Conservation (phyloP, 805 yeast species). For the Candida xyloterini region DNA sequence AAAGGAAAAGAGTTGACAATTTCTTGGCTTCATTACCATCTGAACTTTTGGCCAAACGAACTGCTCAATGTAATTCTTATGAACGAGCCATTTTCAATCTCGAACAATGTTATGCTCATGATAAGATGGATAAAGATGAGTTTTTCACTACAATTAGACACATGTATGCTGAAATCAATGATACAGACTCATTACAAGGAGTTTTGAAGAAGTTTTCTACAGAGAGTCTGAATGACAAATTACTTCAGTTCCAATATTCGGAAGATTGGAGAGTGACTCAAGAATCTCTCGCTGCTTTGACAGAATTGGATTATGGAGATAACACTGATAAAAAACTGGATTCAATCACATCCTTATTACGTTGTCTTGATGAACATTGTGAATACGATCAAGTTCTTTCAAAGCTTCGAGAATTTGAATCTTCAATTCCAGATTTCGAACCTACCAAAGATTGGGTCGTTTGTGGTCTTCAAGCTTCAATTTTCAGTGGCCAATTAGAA, state of each 20-base stretch:
- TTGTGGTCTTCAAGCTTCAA: conserved; percentile 73
- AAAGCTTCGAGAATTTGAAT: conserved; percentile 40
- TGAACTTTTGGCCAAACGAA: conserved; percentile 67
- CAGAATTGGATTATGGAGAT: conserved; percentile 35
- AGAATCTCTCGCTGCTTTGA: conserved; percentile 72
- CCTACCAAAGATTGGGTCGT: conserved; percentile 57
- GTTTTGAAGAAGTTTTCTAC: conserved; percentile 70
- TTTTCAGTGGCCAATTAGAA: conserved; percentile 54
- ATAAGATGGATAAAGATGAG: conserved; percentile 35
- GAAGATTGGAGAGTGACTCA: conserved; percentile 87
- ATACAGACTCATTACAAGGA: conserved; percentile 87
- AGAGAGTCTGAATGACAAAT: conserved; percentile 67
- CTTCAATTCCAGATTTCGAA: conserved; percentile 17
- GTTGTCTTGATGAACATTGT: conserved; percentile 74
- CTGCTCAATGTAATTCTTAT: conserved; percentile 79
- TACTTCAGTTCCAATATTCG: conserved; percentile 76
- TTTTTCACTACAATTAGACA: conserved; percentile 57
- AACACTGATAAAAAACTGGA: conserved; percentile 27
- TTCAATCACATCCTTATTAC: conserved; percentile 55
- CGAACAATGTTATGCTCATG: conserved; percentile 65
- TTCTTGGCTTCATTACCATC: conserved; percentile 61
- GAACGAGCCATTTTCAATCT: conserved; percentile 84
- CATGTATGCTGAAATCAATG: conserved; percentile 85
- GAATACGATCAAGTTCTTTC: conserved; percentile 63
- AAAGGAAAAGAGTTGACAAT: conserved; percentile 36